Evolutionary conservation across 1,284 basidiomycete species (phyloP).

Genomic region (Polyporus tsugae): DNA sequence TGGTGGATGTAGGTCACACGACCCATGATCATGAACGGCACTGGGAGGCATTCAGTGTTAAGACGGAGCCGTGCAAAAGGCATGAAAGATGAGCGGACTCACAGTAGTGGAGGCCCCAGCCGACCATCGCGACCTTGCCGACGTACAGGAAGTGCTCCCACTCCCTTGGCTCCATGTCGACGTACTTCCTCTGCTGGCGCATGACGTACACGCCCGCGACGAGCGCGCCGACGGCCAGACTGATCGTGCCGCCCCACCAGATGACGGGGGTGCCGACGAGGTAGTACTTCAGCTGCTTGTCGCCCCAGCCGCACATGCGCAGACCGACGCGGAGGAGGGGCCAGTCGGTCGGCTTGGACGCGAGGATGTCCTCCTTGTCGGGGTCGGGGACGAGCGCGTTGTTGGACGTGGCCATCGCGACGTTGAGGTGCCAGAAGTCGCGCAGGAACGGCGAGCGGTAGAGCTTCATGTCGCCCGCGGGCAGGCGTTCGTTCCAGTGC

Average conservation of each 20-base stretch:
- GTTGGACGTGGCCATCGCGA: conserved; percentile 99
- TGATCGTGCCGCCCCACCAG: conserved; percentile 87
- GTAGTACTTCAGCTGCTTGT: conserved; percentile 91
- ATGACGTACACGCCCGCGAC: conserved; percentile 79
- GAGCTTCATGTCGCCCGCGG: conserved; percentile 81
- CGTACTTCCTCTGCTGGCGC: conserved; percentile 88
- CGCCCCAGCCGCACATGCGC: conserved; percentile 98
- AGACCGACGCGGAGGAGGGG: conserved; percentile 89
- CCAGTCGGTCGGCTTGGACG: conserved; percentile 94
- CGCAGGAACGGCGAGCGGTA: conserved; percentile 94
- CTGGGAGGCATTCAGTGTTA: conserved; percentile 47
- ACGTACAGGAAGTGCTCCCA: conserved; percentile 97
- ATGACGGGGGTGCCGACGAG: conserved; percentile 92
- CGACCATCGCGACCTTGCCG: conserved; percentile 89
- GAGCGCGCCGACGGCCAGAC: conserved; percentile 66
- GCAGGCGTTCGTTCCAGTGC: conserved; percentile 94
- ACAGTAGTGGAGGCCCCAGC: conserved; percentile 95
- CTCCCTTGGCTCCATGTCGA: conserved; percentile 90
- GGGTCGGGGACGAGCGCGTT: conserved; percentile 97
- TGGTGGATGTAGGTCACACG: conserved; percentile 93
- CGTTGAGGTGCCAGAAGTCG: conserved; percentile 98
- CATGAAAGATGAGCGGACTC: conserved; percentile 39
- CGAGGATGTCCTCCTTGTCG: conserved; percentile 97
- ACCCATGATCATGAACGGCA: conserved; percentile 96
- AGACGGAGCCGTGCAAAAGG: background rate